Percentiles rank a stretch among this genome's conserved stretches.
Evolutionary conservation across 805 yeast genomes (phyloP).

Genomic region (Candida pseudoglaebosa): DNA sequence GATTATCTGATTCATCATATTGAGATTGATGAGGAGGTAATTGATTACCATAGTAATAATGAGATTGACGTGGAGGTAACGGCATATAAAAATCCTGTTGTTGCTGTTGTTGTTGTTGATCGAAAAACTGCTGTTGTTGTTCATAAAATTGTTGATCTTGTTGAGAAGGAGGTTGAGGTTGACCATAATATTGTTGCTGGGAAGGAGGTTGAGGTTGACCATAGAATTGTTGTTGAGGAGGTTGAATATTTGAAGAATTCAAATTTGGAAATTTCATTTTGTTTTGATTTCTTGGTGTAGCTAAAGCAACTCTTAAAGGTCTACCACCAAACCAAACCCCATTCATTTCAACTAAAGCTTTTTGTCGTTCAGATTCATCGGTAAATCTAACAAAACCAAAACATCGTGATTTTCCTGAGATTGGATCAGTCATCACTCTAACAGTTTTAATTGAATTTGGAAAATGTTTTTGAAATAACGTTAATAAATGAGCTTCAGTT

Average conservation of each 20-base stretch:
- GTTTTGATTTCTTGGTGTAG: slow-evolving; percentile 58
- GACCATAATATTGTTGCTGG: slow-evolving; percentile 1
- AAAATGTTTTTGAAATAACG: slow-evolving; percentile 65
- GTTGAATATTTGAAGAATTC: slow-evolving; percentile 1
- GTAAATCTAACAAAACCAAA: slow-evolving; percentile 79
- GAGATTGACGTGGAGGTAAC: slow-evolving; percentile 4
- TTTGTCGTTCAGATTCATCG: slow-evolving; percentile 61
- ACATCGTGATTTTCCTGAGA: slow-evolving; percentile 71
- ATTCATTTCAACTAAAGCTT: slow-evolving; percentile 71
- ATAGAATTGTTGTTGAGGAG: slow-evolving; percentile 5
- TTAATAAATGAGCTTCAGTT: slow-evolving; percentile 73
- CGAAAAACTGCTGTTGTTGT: slow-evolving; percentile 12
- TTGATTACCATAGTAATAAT: slow-evolving; percentile 9
- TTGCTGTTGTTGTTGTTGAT: slow-evolving; percentile 12
- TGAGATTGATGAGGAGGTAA: slow-evolving; percentile 9
- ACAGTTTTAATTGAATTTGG: slow-evolving; percentile 68
- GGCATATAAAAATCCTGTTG: slow-evolving; percentile 7
- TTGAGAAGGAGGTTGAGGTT: not conserved
- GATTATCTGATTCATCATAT: not conserved
- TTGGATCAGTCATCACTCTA: slow-evolving; percentile 82
- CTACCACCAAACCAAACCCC: slow-evolving; percentile 80
- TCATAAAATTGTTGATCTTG: slow-evolving; percentile 3
- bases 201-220: slow-evolving; percentile 1
- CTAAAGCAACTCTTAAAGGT: slow-evolving; percentile 71
- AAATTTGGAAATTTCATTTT: slow-evolving; percentile 5